Base-by-base conservation (phyloP, 495 filamentous ascomycete species). In the Astrothelium macrocarpum region DNA sequence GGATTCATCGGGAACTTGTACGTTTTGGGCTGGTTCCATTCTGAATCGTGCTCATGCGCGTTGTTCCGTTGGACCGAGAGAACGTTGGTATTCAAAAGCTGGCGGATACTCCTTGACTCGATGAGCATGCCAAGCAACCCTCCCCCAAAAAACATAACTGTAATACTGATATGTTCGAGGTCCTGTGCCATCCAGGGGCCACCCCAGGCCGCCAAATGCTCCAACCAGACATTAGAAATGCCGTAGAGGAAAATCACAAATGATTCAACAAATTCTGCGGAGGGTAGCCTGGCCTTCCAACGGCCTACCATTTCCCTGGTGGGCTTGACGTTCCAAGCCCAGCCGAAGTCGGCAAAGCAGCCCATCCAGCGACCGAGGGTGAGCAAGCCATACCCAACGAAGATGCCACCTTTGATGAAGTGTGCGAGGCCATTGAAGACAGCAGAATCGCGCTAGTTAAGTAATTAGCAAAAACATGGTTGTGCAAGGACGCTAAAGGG, bases 321-420 rank as follows among this genome's bases (percentile, higher is more conserved):
- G 0, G 90, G 91, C 63, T 87, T 88, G 61, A 91, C 74, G 68
- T 98, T 97, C 94, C 94, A 98, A 0, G 90, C 88, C 94, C 94
- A 98, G 64, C 94, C 94, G 60, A 93, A 82, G 59, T 95, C 90
- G 49, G 88, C 85, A 76, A 94, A 98, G 76, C 87, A 87, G 20
- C 94, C 94, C 67, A 91, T 83, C 85, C 89, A 96, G 23, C 94
- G 89, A 18, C 90, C 90, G 23, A 98, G 82, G 0, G 90, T 94
- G 31, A 97, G 74, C 14, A 96, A 71, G 20, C 94, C 94, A 64
- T 96, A 91, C 87, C 90, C 90, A 75, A 97, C 90, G 77, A 98
- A 98, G 63, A 97, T 89, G n/a, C 90, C 90, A 61, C 93, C 94
- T 72, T 97, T 98, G 73, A 97, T 89, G 75, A 89, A 95, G 74